Percentiles rank a stretch among this genome's conserved stretches.
These are phyloP conservation scores for Nepenthes gracilis DNA, from an alignment of 148 eudicot species.

Conservation along the genomic window DNA sequence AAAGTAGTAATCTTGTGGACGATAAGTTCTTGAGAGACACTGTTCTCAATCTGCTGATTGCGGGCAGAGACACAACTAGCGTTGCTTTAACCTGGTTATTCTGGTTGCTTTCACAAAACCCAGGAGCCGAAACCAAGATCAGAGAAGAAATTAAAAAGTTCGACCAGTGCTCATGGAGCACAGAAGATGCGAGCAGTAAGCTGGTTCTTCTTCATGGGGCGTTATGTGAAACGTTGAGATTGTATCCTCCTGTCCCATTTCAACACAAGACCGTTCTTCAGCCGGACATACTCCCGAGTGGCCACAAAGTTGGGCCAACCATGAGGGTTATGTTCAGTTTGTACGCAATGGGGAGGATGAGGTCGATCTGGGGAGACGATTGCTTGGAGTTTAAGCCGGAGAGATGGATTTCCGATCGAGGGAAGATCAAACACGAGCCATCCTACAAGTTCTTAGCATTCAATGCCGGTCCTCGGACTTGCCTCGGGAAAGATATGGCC, in stretches of 20 bases:
- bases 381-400: conserved; percentile 20
- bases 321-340: conserved; percentile 6
- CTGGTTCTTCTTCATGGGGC: conserved; percentile 17
- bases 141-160: conserved; percentile 5
- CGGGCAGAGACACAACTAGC: conserved; percentile 17
- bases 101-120: conserved; percentile 12
- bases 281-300: conserved; percentile 15
- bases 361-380: conserved; percentile 18
- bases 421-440: conserved; percentile 12
- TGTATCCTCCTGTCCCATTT: conserved; percentile 19
- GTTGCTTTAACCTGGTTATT: conserved; percentile 21
- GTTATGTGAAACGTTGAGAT: conserved; percentile 13
- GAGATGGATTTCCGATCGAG: conserved; percentile 17
- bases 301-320: conserved; percentile 9
- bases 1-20: not conserved
- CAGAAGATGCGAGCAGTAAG: conserved; percentile 2
- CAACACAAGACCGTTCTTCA: conserved; percentile 7
- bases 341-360: conserved; percentile 20
- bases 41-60: conserved; percentile 11
- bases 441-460: conserved; percentile 17
- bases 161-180: not conserved
- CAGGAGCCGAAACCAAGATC: conserved; percentile 6
- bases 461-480: conserved; percentile 14
- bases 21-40: conserved; percentile 6
- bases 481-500: conserved; percentile 21